phyloP scores from a whole-genome alignment of 768 basidiomycete genomes.

The Gloeopeniophorella convolvens region DNA sequence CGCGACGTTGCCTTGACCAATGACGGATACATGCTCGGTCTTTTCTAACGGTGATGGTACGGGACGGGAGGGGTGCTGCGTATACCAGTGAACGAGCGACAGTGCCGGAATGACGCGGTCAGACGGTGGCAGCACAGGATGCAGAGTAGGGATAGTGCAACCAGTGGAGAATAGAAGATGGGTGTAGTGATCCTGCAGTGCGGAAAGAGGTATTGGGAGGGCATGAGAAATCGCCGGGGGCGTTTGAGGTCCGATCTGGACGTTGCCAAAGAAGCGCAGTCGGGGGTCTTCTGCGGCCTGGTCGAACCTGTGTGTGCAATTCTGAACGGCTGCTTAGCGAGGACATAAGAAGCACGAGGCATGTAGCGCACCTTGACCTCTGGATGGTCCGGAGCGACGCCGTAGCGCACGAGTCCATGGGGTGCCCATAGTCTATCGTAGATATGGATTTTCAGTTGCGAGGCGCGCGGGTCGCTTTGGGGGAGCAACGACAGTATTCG shows the following conservation, averaged over 20 bases:
- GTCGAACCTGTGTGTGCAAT: constrained; percentile 95
- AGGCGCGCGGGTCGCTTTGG: constrained; percentile 29
- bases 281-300: constrained; percentile 69
- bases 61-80: constrained; percentile 71
- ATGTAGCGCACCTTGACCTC: constrained; percentile 76
- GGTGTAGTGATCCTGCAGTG: constrained; percentile 67
- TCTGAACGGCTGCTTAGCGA: constrained; percentile 42
- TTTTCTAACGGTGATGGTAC: constrained; percentile 59
- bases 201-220: constrained; percentile 49
- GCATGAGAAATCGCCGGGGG: constrained; percentile 44
- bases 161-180: constrained; percentile 87
- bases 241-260: constrained; percentile 44
- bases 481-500: constrained; percentile 66
- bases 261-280: constrained; percentile 88
- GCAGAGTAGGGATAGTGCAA: constrained; percentile 58
- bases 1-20: constrained; percentile 94
- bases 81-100: constrained; percentile 93
- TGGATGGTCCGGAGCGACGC: constrained; percentile 97
- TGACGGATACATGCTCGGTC: constrained; percentile 66
- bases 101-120: constrained; percentile 63
- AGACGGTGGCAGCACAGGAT: constrained; percentile 46
- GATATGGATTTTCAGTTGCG: constrained; percentile 61
- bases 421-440: constrained; percentile 93
- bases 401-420: constrained; percentile 91
- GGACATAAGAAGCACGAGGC: not conserved